Evolutionary conservation across 768 basidiomycete species (phyloP), one percentile per base, ranked within the genome.

Genomic region (Omphalotus guepiniiformis): DNA sequence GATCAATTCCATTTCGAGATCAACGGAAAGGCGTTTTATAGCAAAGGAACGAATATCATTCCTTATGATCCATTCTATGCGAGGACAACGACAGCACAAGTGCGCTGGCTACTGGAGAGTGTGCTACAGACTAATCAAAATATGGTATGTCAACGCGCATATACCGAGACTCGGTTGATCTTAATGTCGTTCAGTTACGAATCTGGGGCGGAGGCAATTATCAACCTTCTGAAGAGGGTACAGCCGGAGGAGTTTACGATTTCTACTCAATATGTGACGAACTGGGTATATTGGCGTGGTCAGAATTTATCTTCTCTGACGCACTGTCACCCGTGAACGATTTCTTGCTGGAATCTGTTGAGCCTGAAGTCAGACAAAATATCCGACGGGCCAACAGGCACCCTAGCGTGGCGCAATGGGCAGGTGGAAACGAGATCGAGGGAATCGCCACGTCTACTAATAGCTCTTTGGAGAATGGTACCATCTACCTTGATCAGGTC

Each of bases 61-160:
- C 80, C 80, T 1, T 80, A 79, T 52, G 80, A 82, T 59, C 74
- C 75, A 6, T 81, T 82, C 58, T 80, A 80, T 50, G 62, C 76
- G 25, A 65, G 80, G 32, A 73, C 67, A 11, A 71, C 71, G 8
- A 67, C 73, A 9, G 76, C 75, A 21, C 64, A 71, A 47, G 76
- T 78, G 6, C 62, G 74, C 27, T 81, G 79, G 79, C 63, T 81
- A 18, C 58, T 81, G 12, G 72, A 80, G 60, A 80, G 78, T 50
- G 78, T 74, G 2, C 70, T 77, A 2, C 58, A 62, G 39, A 76
- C 74, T 45, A 78, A 77, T 7, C 80, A 81, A 59, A 81, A 81
- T 50, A 80, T 79, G 78, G 78, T 80, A 41, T 12, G 69, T 62
- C 3, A 16, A 16, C n/a, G 19, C 3, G 3, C 41, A 12, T 1